Evolutionary conservation across 164 flowering plant species (phyloP).

Genomic region (Annona squamosa): DNA sequence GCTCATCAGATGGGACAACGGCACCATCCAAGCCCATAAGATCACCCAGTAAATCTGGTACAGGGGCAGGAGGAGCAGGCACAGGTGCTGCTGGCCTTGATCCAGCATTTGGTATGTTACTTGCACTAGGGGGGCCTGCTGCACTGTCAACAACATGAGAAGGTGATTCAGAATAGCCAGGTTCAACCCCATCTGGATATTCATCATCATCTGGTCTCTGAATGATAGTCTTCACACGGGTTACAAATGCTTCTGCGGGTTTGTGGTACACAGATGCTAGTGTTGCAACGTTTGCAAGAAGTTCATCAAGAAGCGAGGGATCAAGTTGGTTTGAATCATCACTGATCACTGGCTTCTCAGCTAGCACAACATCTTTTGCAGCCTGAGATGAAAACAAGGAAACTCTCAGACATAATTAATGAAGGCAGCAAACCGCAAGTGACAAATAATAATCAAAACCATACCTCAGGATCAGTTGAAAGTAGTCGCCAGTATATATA

Average conservation of each 20-base stretch:
- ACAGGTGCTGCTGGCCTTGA: slow-evolving; percentile 30
- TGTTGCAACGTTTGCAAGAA: slow-evolving; percentile 93
- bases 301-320: slow-evolving; percentile 90
- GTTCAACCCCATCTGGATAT: slow-evolving; percentile 73
- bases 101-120: slow-evolving; percentile 26
- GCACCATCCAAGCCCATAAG: slow-evolving; percentile 84
- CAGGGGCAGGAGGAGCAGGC: slow-evolving; percentile 44
- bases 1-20: slow-evolving; percentile 78
- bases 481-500: slow-evolving; percentile 99
- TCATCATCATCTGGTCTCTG: slow-evolving; percentile 93
- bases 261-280: slow-evolving; percentile 98
- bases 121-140: slow-evolving; percentile 51
- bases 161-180: slow-evolving; percentile 67
- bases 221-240: slow-evolving; percentile 63
- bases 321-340: slow-evolving; percentile 98
- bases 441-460: neutral
- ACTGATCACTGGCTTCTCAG: slow-evolving; percentile 97
- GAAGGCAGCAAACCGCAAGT: neutral
- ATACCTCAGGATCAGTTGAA: slow-evolving; percentile 99
- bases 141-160: slow-evolving; percentile 44
- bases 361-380: slow-evolving; percentile 97
- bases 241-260: slow-evolving; percentile 93
- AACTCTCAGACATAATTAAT: neutral
- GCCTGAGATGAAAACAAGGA: slow-evolving; percentile 43
- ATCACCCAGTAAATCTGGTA: slow-evolving; percentile 94